Conservation (phyloP, 352 stramenopile species). For the Aphanomyces invadans region DNA sequence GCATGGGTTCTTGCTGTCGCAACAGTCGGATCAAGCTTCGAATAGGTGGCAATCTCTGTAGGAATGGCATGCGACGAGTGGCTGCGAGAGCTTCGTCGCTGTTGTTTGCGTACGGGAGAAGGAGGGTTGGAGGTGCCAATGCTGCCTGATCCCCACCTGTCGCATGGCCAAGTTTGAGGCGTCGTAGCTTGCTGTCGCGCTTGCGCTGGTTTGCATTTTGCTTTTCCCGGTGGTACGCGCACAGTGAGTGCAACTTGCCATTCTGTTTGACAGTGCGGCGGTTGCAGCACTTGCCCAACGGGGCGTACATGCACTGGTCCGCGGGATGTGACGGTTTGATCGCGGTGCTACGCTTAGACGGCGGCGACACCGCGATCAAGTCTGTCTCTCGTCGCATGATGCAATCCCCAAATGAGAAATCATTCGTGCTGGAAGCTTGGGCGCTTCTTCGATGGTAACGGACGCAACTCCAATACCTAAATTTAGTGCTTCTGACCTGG, state of each 20-base stretch:
- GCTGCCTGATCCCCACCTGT: no score
- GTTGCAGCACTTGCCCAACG: slow-evolving; percentile 59
- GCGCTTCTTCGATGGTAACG: no score
- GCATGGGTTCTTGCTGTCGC: neutral
- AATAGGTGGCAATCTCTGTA: neutral
- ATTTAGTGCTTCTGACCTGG: no score
- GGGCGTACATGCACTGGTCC: slow-evolving; percentile 58
- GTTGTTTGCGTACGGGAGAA: slow-evolving; percentile 6
- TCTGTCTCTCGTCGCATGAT: neutral
- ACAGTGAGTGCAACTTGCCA: slow-evolving; percentile 70
- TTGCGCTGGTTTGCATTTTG: slow-evolving; percentile 75
- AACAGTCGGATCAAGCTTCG: neutral
- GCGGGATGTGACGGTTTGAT: neutral
- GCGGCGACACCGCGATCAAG: neutral
- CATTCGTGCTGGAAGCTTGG: neutral
- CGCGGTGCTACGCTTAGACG: neutral
- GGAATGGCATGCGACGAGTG: no score
- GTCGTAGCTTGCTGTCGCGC: slow-evolving; percentile 49
- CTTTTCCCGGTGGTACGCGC: slow-evolving; percentile 65
- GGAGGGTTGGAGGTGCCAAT: no score
- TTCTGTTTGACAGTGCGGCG: slow-evolving; percentile 59
- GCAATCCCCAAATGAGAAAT: neutral
- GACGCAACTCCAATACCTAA: no score
- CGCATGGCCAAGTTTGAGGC: neutral
- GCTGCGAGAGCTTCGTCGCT: no score